Base-by-base conservation (phyloP, 2,329 filamentous ascomycete species). In the Xylariaceae sp. region DNA sequence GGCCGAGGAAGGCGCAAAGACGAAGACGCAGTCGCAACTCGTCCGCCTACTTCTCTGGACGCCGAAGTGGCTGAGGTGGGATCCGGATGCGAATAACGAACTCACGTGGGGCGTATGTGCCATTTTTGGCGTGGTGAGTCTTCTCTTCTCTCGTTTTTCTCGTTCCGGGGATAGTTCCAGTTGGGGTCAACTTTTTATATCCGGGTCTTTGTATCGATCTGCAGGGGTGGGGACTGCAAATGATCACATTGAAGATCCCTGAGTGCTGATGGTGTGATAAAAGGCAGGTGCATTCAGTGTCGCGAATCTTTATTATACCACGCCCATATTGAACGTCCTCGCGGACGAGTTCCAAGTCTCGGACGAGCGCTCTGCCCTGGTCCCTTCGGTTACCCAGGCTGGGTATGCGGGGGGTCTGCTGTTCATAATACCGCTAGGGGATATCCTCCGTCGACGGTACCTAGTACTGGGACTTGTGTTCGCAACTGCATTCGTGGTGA, bases 271-370 rank as follows among this genome's bases (percentile, higher is more conserved):
- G 38, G 19, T 45, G 15, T 8, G 5, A 3, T 31, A 13, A 12
- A 15, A 76, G 73, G 63, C 73, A 3, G 64, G 66, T 0, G 73
- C 79, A 3, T 79, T 87, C 49, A 86, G 83, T 1, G 85, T 89
- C 5, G 85, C 85, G 13, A 89, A 89, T 50, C 66, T 90, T 3
- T 90, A 90, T 63, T 88, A 90, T 61, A 85, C 76, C 43, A 85
- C 89, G 52, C 84, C 86, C 0, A 85, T 90, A 32, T 66, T 90
- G 16, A 87, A 88, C 54, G 76, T 84, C 35, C 70, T 92, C 28
- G 85, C 86, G 0, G 59, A 69, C 8, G 81, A 84, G 12, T 90
- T 92, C 54, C 54, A 72, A 37, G 81, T 90, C 33, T 72, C 70
- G 7, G 83, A 87, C 53, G 83, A 87, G 52, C 68, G 73, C 38